These are phyloP conservation scores for Candolleomyces aberdarensis DNA, from an alignment of 768 basidiomycete species.

Conservation along the genomic window DNA sequence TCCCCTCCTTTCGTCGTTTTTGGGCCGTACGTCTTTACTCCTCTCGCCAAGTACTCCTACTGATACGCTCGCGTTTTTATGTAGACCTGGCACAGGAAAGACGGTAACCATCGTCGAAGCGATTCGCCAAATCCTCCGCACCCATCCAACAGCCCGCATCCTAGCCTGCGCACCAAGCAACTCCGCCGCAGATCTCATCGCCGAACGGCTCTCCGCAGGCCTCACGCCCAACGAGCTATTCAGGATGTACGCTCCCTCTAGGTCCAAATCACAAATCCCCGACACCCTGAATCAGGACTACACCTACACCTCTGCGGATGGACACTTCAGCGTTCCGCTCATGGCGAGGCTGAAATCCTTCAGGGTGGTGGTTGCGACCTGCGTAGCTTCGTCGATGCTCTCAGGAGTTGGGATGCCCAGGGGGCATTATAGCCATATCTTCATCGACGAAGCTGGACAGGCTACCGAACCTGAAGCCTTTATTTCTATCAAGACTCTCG, in stretches of 20 bases:
- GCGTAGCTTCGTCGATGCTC: conserved; percentile 56
- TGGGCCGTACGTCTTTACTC: conserved; percentile 49
- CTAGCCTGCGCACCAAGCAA: conserved; percentile 65
- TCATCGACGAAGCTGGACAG: conserved; percentile 65
- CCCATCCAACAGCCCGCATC: conserved; percentile 38
- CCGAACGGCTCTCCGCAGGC: conserved; percentile 34
- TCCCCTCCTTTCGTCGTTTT: conserved; percentile 57
- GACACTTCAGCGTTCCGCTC: conserved; percentile 38
- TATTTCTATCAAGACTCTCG: conserved; percentile 59
- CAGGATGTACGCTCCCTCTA: conserved; percentile 54
- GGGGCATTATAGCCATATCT: conserved; percentile 67
- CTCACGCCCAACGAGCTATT: conserved; percentile 40
- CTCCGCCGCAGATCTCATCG: conserved; percentile 61
- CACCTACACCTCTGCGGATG: conserved; percentile 30
- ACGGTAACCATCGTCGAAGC: conserved; percentile 63
- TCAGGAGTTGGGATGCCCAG: conserved; percentile 53
- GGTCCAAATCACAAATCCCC: conserved; percentile 42
- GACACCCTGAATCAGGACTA: conserved; percentile 34
- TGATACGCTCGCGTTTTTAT: not conserved
- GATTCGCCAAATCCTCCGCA: conserved; percentile 46
- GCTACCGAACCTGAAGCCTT: conserved; percentile 68
- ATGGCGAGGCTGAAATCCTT: conserved; percentile 37
- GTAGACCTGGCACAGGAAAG: conserved; percentile 64
- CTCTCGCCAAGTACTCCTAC: not conserved
- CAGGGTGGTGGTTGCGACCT: conserved; percentile 61